Evolutionary conservation across 2,329 filamentous ascomycete species (phyloP), one percentile per base, ranked within the genome.

Genomic region (Claviceps maximensis): DNA sequence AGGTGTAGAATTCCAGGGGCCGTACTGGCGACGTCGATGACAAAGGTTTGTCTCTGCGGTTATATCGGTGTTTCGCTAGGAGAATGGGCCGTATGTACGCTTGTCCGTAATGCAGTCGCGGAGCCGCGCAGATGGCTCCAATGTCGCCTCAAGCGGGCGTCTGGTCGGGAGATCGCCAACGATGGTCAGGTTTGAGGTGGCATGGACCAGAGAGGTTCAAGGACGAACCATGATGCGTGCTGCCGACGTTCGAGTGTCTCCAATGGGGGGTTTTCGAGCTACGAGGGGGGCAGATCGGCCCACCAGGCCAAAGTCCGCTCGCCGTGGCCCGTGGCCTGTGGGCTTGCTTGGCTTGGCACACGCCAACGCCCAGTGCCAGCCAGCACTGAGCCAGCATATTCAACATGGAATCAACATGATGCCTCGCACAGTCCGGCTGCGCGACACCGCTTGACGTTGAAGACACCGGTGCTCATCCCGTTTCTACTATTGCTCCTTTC

Each of bases 1-100:
- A 44, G 53, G 53, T 51, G 54, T 60, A 58, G 55, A 60, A 57
- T 9, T 42, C 40, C 40, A n/a, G 27, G 23, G 45, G 53, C 42
- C 25, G 52, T 51, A 55, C 57, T 55, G 47, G 33, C 25, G 25
- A 51, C 40, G 52, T 38, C 36, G 50, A 44, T 31, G 48, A 31
- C 15, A 13, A 47, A 38, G 49, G 21, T 27, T 40, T 36, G 15
- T 21, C 40, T 33, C 47, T 45, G 25, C 17, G 45, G 19, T 15
- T 38, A 31, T 29, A 41, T 25, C 50, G 45, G 42, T 17, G 9
- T 42, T 27, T 33, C 45, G 36, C 13, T 46, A 29, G 12, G 12
- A 48, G 31, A 9, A n/a, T 42, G 21, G 47, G 15, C 27, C 12
- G 27, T 15, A 29, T 51, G 27, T 19, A 10, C 29, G 33, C n/a